These are phyloP conservation scores for Porphyrellus cyaneotinctus DNA, from an alignment of 768 basidiomycete species.

Conservation along the genomic window DNA sequence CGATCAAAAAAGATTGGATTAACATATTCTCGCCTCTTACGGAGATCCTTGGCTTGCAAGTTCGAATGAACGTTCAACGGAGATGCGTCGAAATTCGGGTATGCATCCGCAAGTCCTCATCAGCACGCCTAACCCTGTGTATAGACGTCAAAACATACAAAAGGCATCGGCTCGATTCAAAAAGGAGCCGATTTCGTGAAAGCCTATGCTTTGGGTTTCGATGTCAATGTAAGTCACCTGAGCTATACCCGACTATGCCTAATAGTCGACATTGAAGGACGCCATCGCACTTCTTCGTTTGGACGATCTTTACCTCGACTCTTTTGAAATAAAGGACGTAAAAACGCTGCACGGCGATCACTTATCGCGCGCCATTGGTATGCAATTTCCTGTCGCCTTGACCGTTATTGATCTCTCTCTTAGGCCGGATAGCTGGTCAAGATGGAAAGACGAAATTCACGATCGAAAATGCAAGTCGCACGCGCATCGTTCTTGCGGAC, in stretches of 20 bases:
- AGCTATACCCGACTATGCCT: neutral
- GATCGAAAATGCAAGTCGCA: slow-evolving; percentile 94
- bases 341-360: slow-evolving; percentile 98
- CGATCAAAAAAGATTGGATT: slow-evolving; percentile 94
- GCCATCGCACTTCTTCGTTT: slow-evolving; percentile 91
- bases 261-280: slow-evolving; percentile 51
- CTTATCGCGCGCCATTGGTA: slow-evolving; percentile 94
- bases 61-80: slow-evolving; percentile 92
- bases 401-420: slow-evolving; percentile 5
- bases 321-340: slow-evolving; percentile 98
- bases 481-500: slow-evolving; percentile 97
- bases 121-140: neutral
- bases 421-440: slow-evolving; percentile 96
- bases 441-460: slow-evolving; percentile 99
- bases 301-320: slow-evolving; percentile 97
- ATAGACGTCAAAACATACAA: slow-evolving; percentile 92
- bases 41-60: slow-evolving; percentile 91
- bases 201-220: slow-evolving; percentile 91
- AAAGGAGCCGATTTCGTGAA: slow-evolving; percentile 98
- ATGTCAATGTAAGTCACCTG: slow-evolving; percentile 71
- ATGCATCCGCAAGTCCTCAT: slow-evolving; percentile 28
- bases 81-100: slow-evolving; percentile 92
- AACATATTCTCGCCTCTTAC: slow-evolving; percentile 94
- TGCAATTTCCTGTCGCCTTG: slow-evolving; percentile 9
- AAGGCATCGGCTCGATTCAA: slow-evolving; percentile 88